Base-by-base conservation (phyloP, 345 rosid genomes). In the Brassica nigra region DNA sequence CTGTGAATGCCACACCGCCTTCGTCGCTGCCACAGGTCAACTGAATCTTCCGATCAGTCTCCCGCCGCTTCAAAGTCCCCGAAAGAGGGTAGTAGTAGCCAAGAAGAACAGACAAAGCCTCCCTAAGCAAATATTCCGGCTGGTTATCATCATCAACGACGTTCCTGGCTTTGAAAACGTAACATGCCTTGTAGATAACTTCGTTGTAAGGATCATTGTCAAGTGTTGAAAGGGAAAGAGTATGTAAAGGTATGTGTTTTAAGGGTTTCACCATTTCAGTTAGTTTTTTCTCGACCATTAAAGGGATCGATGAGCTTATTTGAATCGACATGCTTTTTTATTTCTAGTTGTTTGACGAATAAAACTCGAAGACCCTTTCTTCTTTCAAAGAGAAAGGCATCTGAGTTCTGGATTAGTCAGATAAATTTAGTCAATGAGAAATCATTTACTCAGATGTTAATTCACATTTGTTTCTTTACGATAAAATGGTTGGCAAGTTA, bases 31-130 rank as follows among this genome's bases (percentile, higher is more conserved):
- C 81, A 44, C 85, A 85, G 16, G 29, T 75, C 36, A 87, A 10
- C 4, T 71, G 74, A 78, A 85, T 86, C 71, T 74, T 85, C 15
- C 86, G 81, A 29, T 87, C 86, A 62, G 77, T 79, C 10, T 42
- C 70, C 23, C 31, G 18, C 36, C 88, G 82, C 80, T 76, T 84
- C 57, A 89, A 79, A 79, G 72, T 85, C 49, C 92, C 90, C 5
- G 90, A 86, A 31, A 89, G 82, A 2, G 90, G 92, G 66, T 81
- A 86, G 80, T 82, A 85, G 61, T 81, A 76, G 57, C 85, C 88
- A 57, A 87, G 73, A 34, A 80, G 83, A 31, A 82, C 80, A n/a
- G 90, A 83, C 11, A 89, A 81, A 54, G 90, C 90, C 47, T 85
- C 82, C 63, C 67, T 71, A 31, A 86, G 77, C 18, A 89, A 34